These are phyloP conservation scores for Debaryomyces sp. DNA, from an alignment of 1,139 yeast genomes.

Conservation along the genomic window DNA sequence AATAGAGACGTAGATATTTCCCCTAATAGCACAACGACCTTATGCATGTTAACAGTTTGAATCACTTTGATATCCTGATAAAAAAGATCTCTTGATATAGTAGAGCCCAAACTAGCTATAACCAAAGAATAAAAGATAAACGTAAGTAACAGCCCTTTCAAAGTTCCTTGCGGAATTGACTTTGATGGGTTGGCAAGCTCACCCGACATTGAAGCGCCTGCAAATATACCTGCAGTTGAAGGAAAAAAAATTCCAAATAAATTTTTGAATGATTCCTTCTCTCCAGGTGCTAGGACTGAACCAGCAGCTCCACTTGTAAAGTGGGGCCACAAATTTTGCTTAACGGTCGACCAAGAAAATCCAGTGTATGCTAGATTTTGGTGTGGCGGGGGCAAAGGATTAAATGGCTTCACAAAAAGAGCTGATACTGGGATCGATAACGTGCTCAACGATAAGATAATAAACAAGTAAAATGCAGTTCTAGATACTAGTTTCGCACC, in stretches of 20 bases:
- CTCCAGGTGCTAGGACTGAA: conserved; percentile 58
- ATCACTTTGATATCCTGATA: conserved; percentile 80
- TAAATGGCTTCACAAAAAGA: conserved; percentile 58
- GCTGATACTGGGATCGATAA: conserved; percentile 82
- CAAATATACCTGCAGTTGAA: conserved; percentile 96
- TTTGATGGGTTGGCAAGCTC: conserved; percentile 82
- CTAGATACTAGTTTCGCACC: conserved; percentile 85
- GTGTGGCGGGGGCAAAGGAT: conserved; percentile 48
- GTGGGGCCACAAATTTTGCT: conserved; percentile 69
- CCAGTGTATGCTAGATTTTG: conserved; percentile 68
- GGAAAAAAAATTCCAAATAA: conserved; percentile 96
- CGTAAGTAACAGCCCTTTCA: conserved; percentile 77
- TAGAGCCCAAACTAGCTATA: conserved; percentile 73
- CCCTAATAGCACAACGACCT: conserved; percentile 77
- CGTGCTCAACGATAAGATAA: conserved; percentile 70
- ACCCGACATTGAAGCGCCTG: conserved; percentile 99
- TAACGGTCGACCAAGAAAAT: conserved; percentile 64
- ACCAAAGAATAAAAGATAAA: conserved; percentile 75
- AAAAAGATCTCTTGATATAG: conserved; percentile 78
- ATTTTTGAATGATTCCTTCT: conserved; percentile 73
- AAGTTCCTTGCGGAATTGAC: conserved; percentile 88
- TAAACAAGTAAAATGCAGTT: conserved; percentile 77
- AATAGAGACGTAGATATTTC: conserved; percentile 88
- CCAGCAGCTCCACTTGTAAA: conserved; percentile 95
- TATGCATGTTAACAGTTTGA: conserved; percentile 74